phyloP scores from a whole-genome alignment of 2,329 filamentous ascomycete species.

The Xylaria sp. region DNA sequence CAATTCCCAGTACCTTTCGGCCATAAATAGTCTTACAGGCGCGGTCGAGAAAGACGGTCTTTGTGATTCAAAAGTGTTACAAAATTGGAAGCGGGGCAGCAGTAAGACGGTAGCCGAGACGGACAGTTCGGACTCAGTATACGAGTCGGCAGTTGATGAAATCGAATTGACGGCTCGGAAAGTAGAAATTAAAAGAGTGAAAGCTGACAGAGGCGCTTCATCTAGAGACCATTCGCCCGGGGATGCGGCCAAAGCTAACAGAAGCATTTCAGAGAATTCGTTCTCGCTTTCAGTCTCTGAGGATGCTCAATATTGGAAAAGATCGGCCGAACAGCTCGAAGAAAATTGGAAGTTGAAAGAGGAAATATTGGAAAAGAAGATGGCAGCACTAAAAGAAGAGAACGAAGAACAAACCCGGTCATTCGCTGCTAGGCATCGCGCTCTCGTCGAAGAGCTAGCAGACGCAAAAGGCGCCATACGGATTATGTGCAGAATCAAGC shows the following conservation, averaged over 20 bases:
- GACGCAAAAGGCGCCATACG: constrained; percentile 97
- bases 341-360: background rate
- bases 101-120: too few relatives aligned
- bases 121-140: too few relatives aligned
- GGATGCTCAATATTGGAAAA: background rate
- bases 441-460: constrained; percentile 94
- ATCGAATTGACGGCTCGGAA: background rate
- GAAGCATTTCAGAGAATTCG: too few relatives aligned
- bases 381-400: background rate
- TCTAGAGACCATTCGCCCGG: background rate
- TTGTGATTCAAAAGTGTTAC: too few relatives aligned
- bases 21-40: background rate
- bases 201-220: background rate
- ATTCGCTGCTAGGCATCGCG: constrained; percentile 57
- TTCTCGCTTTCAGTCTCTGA: background rate
- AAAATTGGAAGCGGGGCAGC: too few relatives aligned
- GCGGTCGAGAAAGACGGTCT: background rate
- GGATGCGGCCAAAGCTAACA: too few relatives aligned
- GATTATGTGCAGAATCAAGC: constrained; percentile 93
- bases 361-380: background rate
- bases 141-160: too few relatives aligned
- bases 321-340: background rate
- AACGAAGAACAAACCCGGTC: background rate
- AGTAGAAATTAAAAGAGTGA: constrained; percentile 11
- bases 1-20: background rate